Evolutionary conservation across 805 yeast genomes (phyloP).

Genomic region (Dipodascus geniculatus): DNA sequence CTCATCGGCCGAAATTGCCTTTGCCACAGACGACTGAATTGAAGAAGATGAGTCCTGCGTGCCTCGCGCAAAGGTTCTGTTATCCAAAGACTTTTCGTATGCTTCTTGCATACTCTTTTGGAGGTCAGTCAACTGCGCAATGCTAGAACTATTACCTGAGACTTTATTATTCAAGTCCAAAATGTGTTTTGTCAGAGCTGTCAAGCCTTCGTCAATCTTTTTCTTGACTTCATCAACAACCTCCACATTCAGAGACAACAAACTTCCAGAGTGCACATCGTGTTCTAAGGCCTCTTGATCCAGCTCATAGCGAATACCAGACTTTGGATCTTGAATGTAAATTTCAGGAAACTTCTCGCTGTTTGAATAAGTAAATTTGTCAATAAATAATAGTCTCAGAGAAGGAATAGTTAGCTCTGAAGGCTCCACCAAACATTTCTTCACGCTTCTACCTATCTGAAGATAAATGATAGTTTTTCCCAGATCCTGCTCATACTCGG

Average conservation of each 20-base stretch:
- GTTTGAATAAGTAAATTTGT: conserved; percentile 77
- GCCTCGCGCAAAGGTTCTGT: not conserved
- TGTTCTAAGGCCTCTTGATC: conserved; percentile 48
- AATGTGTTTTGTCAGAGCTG: conserved; percentile 13
- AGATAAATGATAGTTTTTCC: conserved; percentile 19
- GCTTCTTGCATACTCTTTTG: conserved; percentile 5
- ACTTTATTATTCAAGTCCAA: conserved; percentile 19
- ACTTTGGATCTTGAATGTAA: conserved; percentile 50
- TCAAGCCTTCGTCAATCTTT: conserved; percentile 21
- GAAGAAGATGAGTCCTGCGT: not conserved
- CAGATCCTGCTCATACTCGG: not conserved
- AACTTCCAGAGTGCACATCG: conserved; percentile 48
- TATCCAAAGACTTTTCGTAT: conserved; percentile 4
- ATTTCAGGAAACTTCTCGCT: conserved; percentile 69
- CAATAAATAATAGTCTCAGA: conserved; percentile 60
- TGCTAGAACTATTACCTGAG: conserved; percentile 14
- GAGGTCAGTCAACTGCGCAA: conserved; percentile 13
- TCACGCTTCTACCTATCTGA: conserved; percentile 26
- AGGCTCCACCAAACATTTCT: conserved; percentile 14
- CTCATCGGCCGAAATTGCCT: not conserved
- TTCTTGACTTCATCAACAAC: conserved; percentile 27
- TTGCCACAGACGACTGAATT: conserved; percentile 2
- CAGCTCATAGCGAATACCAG: conserved; percentile 61
- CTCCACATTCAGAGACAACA: conserved; percentile 45
- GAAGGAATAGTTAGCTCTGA: conserved; percentile 27